Evolutionary conservation across 768 basidiomycete genomes (phyloP).

Genomic region (Mycena galericulata): DNA sequence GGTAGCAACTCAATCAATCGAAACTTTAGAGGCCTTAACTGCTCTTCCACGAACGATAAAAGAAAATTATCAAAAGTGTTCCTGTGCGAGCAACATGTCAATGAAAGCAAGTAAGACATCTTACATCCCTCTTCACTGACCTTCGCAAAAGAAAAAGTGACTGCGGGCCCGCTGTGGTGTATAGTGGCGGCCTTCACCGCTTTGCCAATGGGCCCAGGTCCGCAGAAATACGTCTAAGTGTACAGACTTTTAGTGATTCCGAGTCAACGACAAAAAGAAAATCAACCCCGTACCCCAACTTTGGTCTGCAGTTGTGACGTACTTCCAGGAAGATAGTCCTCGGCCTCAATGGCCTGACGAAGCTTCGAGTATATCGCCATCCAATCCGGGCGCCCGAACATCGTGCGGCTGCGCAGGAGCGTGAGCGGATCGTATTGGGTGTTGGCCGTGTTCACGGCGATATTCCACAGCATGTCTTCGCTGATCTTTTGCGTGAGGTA

Average conservation of each 20-base stretch:
- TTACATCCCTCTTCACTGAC: too few species aligned
- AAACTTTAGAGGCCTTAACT: too few species aligned
- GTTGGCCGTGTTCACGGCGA: slow-evolving; percentile 86
- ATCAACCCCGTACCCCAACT: slow-evolving; percentile 74
- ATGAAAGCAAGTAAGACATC: too few species aligned
- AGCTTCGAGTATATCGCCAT: slow-evolving; percentile 81
- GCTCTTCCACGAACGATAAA: too few species aligned
- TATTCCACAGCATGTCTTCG: slow-evolving; percentile 92
- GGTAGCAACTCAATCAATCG: too few species aligned
- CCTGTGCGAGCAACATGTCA: too few species aligned
- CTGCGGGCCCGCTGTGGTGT: slow-evolving; percentile 61
- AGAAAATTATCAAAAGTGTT: too few species aligned
- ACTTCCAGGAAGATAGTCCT: slow-evolving; percentile 83
- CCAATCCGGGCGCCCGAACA: slow-evolving; percentile 95
- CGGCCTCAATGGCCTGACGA: slow-evolving; percentile 81
- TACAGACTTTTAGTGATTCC: not conserved
- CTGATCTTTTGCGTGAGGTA: slow-evolving; percentile 89
- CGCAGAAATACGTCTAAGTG: slow-evolving; percentile 89
- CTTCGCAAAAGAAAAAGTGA: slow-evolving; percentile 88
- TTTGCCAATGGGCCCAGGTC: slow-evolving; percentile 80
- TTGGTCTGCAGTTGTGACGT: slow-evolving; percentile 84
- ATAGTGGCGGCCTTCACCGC: slow-evolving; percentile 79
- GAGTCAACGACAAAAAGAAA: not conserved
- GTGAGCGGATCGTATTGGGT: slow-evolving; percentile 91
- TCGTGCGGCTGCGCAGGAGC: slow-evolving; percentile 86